Base-by-base conservation (phyloP, 306 rosid genomes). In the Vigna radiata region DNA sequence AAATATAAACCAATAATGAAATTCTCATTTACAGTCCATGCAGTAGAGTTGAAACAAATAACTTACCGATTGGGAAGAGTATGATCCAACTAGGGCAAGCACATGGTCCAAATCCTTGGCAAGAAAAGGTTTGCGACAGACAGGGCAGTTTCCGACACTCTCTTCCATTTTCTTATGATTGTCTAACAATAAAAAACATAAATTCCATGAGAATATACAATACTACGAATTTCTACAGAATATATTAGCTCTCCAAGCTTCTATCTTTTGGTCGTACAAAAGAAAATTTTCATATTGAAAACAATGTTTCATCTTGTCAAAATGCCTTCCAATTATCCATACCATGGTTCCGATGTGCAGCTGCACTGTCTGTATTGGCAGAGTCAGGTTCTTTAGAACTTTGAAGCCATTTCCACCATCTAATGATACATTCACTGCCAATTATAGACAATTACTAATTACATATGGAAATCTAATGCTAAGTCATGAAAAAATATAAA, bases 341-440 rank as follows among this genome's bases (percentile, higher is more conserved):
- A 66, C 68, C 80, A 48, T 53, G 78, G 44, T 73, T 68, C 49
- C 68, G 76, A 61, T 2, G 68, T n/a, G 39, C 33, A 44, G 61
- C 61, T 77, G 82, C 77, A 64, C 70, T 69, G 64, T 83, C 61
- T 72, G 87, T 80, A 70, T 72, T 67, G 48, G 82, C 29, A 60
- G 82, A 69, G 37, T 71, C 84, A 16, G 77, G 41, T 78, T 78
- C 53, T 78, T 78, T 68, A 46, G 81, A 82, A 53, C 14, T 84
- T 82, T 88, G 87, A 47, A 90, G 83, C 89, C 94, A 93, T 81
- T 83, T 73, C 96, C 98, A 93, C 96, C 98, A 93, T 73, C 90
- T 82, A 66, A 79, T 71, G 71, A 93, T 89, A 77, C 96, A 93
- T 83, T 90, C 96, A 78, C 96, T 90, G 91, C 83, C 88, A 87